These are phyloP conservation scores for Calonectria pauciramosa DNA, from an alignment of 2,329 filamentous ascomycete species.

Conservation along the genomic window DNA sequence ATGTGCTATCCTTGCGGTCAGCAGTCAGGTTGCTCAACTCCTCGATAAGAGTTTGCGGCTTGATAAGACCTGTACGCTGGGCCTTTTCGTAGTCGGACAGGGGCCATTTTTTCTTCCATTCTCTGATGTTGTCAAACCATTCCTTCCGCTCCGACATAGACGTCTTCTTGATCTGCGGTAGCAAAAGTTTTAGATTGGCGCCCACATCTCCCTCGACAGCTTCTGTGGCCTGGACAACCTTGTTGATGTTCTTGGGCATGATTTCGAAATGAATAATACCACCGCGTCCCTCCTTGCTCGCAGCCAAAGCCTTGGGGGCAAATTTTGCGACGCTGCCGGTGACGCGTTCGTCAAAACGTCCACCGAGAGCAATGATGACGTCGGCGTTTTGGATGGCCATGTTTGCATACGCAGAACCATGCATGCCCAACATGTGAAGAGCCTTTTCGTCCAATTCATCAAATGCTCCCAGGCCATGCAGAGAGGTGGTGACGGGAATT, in stretches of 20 bases:
- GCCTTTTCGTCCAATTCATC: constrained; percentile 96
- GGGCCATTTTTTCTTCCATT: constrained; percentile 94
- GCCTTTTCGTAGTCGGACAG: constrained; percentile 85
- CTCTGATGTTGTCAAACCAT: constrained; percentile 91
- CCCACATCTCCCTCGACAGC: constrained; percentile 96
- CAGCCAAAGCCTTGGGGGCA: constrained; percentile 87
- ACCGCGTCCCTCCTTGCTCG: constrained; percentile 86
- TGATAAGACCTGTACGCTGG: constrained; percentile 83
- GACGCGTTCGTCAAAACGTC: constrained; percentile 96
- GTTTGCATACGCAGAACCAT: constrained; percentile 96
- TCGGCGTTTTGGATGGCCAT: constrained; percentile 97
- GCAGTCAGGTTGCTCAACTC: constrained; percentile 88
- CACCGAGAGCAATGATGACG: constrained; percentile 93
- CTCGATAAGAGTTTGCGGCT: constrained; percentile 93
- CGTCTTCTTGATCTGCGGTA: constrained; percentile 78
- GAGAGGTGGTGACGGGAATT: constrained; percentile 95
- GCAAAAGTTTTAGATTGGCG: constrained; percentile 79
- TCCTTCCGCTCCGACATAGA: constrained; percentile 76
- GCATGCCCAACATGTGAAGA: constrained; percentile 98
- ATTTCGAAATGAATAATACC: constrained; percentile 99
- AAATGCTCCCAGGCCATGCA: constrained; percentile 91
- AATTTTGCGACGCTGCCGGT: constrained; percentile 87
- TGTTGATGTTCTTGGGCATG: constrained; percentile 99
- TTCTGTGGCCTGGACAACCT: constrained; percentile 96
- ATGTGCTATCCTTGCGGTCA: constrained; percentile 83